Base-by-base conservation (phyloP, 2,329 filamentous ascomycete species). In the Xylaria digitata region DNA sequence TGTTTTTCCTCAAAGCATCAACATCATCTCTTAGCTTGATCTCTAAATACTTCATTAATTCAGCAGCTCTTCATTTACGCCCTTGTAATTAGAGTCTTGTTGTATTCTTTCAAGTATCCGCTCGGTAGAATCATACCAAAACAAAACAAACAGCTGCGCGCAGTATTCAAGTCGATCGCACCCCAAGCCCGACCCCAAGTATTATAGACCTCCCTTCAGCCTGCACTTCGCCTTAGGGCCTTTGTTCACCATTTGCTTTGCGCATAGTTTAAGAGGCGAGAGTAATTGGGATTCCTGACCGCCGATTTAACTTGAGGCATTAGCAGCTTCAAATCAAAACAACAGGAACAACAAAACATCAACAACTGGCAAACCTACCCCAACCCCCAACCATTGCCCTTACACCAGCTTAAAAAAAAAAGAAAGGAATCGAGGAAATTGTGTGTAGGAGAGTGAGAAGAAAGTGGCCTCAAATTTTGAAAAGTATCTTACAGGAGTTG, bases 1-100 rank as follows among this genome's bases (percentile, higher is more conserved):
- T 65, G 57, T 56, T 64, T 26, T 62, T 66, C 43, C n/a, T 56
- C 67, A 46, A 58, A 63, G 59, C 56, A 70, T 58, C 62, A 40
- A 37, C 53, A 62, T 23, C 54, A 46, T 50, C 62, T 26, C 43
- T 37, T 43, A 54, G 21, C 30, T 30, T 23, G n/a, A 26, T 15
- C 37, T 40, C 4, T 30, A 30, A 42, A 52, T 55, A 32, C 61
- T 61, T 61, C 23, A 15, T 40, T 48, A 8, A 46, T 34, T 48
- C 54, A 57, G 46, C 49, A 6, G 57, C 63, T 67, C n/a, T 34
- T 19, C 49, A 17, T 43, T 42, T 43, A 6, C n/a, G n/a, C 45
- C 34, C 34, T 57, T 43, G 15, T 66, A 52, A 45, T 56, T 53
- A 40, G 52, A 49, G 42, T 42, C 46, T 55, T 52, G 21, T 61